A percentile compares a stretch with the other conserved stretches of the same genome.
These are phyloP conservation scores for Ceratobasidium sp. DNA, from an alignment of 1,284 basidiomycete genomes.

Conservation along the genomic window DNA sequence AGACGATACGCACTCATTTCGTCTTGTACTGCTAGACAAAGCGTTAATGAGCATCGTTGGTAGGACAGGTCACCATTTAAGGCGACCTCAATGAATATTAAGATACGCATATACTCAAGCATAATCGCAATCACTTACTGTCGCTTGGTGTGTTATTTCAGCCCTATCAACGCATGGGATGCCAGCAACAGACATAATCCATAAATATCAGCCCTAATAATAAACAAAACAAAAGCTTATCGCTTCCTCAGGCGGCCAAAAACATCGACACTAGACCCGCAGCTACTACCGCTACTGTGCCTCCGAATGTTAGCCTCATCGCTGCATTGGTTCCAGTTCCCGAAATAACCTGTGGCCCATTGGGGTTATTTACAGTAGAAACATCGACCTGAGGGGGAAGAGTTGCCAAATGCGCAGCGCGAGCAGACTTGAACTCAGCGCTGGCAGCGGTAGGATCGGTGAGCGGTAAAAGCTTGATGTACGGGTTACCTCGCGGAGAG, in stretches of 20 bases:
- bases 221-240: no score
- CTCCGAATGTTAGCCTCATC: not conserved
- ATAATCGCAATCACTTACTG: no score
- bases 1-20: no score
- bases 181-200: no score
- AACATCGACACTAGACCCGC: not conserved
- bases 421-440: constrained; percentile 20
- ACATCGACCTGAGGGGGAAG: constrained; percentile 26
- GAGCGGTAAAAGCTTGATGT: constrained; percentile 34
- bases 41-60: no score
- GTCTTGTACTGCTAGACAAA: no score
- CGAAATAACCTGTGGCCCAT: constrained; percentile 9
- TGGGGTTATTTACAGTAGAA: constrained; percentile 1
- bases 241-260: not conserved
- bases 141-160: no score
- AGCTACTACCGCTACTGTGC: not conserved
- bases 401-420: constrained; percentile 9
- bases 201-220: no score
- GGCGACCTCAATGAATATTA: no score
- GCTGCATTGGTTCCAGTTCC: not conserved
- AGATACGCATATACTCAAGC: no score
- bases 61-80: no score
- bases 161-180: no score
- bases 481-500: constrained; percentile 6
- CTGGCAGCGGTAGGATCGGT: constrained; percentile 27